A percentile compares a stretch with the other conserved stretches of the same genome.
These are phyloP conservation scores for Trichoderma semiorbis DNA, from an alignment of 2,329 filamentous ascomycete genomes.

Conservation along the genomic window DNA sequence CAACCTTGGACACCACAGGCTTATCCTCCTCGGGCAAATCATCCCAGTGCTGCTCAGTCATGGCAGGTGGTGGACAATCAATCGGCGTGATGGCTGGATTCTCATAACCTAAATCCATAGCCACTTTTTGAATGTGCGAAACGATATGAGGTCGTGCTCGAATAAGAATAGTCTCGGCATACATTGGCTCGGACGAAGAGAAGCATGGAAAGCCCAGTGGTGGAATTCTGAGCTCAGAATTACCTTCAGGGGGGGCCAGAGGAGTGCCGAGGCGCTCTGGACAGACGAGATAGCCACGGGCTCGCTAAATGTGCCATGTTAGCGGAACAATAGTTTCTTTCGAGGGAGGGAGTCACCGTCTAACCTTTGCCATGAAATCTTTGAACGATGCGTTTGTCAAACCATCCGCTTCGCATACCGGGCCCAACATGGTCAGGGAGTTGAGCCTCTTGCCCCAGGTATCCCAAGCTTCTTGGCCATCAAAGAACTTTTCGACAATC, in stretches of 20 bases:
- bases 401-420: conserved; percentile 38
- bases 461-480: conserved; percentile 50
- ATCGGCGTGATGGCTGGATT: conserved; percentile 29
- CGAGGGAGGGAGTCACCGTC: conserved; percentile 14
- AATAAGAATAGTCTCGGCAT: conserved; percentile 62
- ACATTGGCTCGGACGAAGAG: conserved; percentile 59
- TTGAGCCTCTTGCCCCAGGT: conserved; percentile 42
- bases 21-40: conserved; percentile 30
- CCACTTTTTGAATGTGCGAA: conserved; percentile 58
- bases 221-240: conserved; percentile 40
- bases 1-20: conserved; percentile 25
- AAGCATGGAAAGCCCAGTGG: conserved; percentile 63
- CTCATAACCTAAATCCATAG: conserved; percentile 35
- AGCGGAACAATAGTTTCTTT: not conserved
- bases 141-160: conserved; percentile 52
- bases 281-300: conserved; percentile 59
- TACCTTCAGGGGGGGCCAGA: conserved; percentile 51
- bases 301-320: conserved; percentile 41
- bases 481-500: conserved; percentile 55
- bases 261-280: conserved; percentile 48
- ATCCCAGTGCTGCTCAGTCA: conserved; percentile 31
- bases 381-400: conserved; percentile 45
- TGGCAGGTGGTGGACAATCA: not conserved
- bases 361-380: conserved; percentile 50
- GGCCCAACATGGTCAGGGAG: conserved; percentile 50